Evolutionary conservation across 148 eudicot genomes (phyloP).

Genomic region (Gaultheria prostrata): DNA sequence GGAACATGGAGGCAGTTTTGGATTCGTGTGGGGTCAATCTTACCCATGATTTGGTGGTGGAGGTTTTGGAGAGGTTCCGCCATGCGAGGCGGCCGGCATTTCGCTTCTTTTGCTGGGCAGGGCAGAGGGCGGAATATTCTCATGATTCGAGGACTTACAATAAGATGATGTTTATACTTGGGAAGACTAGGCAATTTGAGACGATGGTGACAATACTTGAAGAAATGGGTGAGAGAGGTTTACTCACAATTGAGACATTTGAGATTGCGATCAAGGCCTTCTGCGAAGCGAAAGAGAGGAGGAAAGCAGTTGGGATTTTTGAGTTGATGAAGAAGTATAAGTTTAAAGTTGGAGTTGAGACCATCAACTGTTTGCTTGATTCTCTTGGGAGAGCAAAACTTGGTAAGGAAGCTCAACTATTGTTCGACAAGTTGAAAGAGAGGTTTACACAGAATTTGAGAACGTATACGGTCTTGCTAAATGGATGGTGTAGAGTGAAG

Average conservation of each 20-base stretch:
- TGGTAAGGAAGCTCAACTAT: constrained; percentile 65
- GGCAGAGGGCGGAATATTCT: constrained; percentile 41
- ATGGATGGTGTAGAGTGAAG: constrained; percentile 77
- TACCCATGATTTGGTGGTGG: constrained; percentile 65
- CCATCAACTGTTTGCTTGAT: constrained; percentile 64
- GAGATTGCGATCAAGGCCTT: constrained; percentile 59
- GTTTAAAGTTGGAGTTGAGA: constrained; percentile 62
- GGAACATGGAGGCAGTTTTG: constrained; percentile 92
- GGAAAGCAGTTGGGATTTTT: constrained; percentile 75
- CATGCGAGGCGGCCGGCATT: constrained; percentile 85
- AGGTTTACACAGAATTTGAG: constrained; percentile 52
- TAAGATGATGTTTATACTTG: constrained; percentile 65
- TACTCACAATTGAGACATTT: constrained; percentile 68
- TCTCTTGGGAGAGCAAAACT: constrained; percentile 69
- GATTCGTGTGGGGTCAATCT: constrained; percentile 54
- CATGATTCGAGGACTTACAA: constrained; percentile 78
- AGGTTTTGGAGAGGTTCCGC: constrained; percentile 68
- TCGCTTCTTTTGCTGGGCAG: constrained; percentile 87
- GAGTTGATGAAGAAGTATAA: constrained; percentile 84
- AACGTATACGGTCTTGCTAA: constrained; percentile 66
- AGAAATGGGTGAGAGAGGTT: constrained; percentile 77
- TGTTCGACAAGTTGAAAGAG: constrained; percentile 57
- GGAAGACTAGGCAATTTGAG: constrained; percentile 83
- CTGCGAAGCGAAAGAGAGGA: constrained; percentile 71
- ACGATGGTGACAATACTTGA: constrained; percentile 76